Evolutionary conservation across 148 eudicot genomes (phyloP), one percentile per base, ranked within the genome.

Genomic region (Persicaria tinctoria): DNA sequence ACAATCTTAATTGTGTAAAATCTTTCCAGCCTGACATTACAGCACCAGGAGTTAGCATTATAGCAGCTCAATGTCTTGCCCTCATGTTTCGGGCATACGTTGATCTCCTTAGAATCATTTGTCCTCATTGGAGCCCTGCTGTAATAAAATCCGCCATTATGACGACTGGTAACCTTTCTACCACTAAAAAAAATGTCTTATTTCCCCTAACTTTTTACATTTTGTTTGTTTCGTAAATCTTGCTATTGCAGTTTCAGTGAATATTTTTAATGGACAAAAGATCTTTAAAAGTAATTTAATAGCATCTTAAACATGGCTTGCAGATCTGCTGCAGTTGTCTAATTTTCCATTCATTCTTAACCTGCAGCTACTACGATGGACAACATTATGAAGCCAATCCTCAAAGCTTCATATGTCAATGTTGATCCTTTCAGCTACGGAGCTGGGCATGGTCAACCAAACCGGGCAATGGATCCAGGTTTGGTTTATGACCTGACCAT

Each of bases 31-130:
- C 98, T 49, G 98, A 93, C 83, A 83, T 93, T 54, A 91, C 93
- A 11, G 98, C 97, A 41, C 98, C 98, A 3, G 98, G 98, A 57
- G 98, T 94, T 12, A 91, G 93, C 78, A 77, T 91, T 45, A 87
- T 94, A 76, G 97, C 97, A 49, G 98, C 98, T 94, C 97, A 1
- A 94, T 94, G 98, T 91, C 98, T 60, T 94, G 98, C 51, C 98
- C 98, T 72, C 98, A 94, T 82, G 74, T 91, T 55, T 81, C 97
- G 38, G 98, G 98, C 20, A 59, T 94, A n/a, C 51, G 96, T 80
- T 47, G 97, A 91, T 63, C 98, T 94, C 57, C 83, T 94, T 0
- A 91, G 84, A 82, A 84, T 91, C 8, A 82, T 89, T 6, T 80
- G 91, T 77, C 98, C 97, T 0, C 78, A 75, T 75, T 94, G 98